Evolutionary conservation across 2,329 filamentous ascomycete genomes (phyloP).

Genomic region (Ceratocystiopsis brevicomis): DNA sequence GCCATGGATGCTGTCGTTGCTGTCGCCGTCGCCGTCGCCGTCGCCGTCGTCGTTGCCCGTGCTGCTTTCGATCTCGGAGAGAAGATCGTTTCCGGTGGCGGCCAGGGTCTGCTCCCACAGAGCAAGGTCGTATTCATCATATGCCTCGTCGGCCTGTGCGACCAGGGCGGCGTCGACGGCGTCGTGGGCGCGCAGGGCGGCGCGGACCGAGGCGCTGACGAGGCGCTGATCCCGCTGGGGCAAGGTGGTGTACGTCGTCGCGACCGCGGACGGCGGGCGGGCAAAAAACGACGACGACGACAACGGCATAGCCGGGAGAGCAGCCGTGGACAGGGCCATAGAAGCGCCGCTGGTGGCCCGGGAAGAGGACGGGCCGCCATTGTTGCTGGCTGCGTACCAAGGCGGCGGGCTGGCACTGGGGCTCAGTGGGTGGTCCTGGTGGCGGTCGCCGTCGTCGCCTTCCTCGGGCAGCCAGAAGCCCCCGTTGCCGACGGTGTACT

Average conservation of each 20-base stretch:
- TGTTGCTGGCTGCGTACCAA: too few relatives aligned
- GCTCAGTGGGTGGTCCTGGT: too few relatives aligned
- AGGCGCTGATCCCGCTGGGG: conserved; percentile 3
- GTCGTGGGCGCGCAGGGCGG: conserved; percentile 9
- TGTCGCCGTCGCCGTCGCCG: not conserved
- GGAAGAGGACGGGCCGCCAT: too few relatives aligned
- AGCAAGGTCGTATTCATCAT: conserved; percentile 4
- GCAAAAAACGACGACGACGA: too few relatives aligned
- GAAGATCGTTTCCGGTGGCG: not conserved
- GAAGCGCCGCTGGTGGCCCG: too few relatives aligned
- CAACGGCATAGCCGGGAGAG: too few relatives aligned
- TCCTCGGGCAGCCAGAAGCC: too few relatives aligned
- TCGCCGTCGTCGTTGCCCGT: not conserved
- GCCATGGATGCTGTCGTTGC: not conserved
- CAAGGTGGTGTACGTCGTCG: not conserved
- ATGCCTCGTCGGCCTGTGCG: conserved; percentile 5
- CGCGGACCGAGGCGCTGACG: conserved; percentile 6
- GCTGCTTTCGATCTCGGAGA: not conserved
- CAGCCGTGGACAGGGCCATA: too few relatives aligned
- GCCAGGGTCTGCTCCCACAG: conserved; percentile 7
- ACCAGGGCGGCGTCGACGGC: conserved; percentile 5
- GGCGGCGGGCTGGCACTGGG: not conserved
- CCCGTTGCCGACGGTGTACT: too few relatives aligned
- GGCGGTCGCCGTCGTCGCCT: too few relatives aligned
- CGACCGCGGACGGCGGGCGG: too few relatives aligned